Conservation (phyloP, 495 filamentous ascomycete species). For the Xylaria acuta region DNA sequence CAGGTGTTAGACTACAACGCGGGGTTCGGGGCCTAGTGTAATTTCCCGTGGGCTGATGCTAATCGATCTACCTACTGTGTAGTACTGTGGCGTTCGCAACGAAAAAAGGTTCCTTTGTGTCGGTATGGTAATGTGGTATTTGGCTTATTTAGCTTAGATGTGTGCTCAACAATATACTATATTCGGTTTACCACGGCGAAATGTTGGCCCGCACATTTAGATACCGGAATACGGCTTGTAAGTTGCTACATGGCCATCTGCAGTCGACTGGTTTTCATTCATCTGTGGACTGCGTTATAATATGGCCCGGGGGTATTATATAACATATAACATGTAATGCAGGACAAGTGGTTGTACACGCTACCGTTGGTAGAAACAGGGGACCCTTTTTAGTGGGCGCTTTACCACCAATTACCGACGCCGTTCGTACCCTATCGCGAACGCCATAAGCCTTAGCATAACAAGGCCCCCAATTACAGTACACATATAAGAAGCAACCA, state of each 20-base stretch:
- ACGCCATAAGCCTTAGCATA: background rate
- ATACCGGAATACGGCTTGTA: background rate
- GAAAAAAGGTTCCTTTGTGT: conserved; percentile 14
- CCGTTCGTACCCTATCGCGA: background rate
- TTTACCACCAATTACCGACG: conserved; percentile 6
- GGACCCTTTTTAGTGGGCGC: background rate
- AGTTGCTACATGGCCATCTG: background rate
- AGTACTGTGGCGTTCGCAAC: conserved; percentile 11
- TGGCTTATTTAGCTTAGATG: background rate
- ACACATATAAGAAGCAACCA: background rate
- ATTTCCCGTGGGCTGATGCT: background rate
- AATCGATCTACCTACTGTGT: background rate
- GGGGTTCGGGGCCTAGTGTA: background rate
- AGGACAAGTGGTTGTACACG: conserved; percentile 6
- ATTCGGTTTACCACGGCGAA: background rate
- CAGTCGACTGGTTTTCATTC: conserved; percentile 5
- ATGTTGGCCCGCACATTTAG: background rate
- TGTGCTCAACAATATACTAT: background rate
- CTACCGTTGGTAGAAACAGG: background rate
- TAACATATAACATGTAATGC: background rate
- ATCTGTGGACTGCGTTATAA: background rate
- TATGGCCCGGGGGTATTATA: background rate
- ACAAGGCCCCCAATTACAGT: background rate
- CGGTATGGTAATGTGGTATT: conserved; percentile 7
- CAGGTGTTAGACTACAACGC: background rate